Percentiles rank a stretch among this genome's conserved stretches.
Conservation (phyloP, 306 rosid species). For the Geum urbanum region DNA sequence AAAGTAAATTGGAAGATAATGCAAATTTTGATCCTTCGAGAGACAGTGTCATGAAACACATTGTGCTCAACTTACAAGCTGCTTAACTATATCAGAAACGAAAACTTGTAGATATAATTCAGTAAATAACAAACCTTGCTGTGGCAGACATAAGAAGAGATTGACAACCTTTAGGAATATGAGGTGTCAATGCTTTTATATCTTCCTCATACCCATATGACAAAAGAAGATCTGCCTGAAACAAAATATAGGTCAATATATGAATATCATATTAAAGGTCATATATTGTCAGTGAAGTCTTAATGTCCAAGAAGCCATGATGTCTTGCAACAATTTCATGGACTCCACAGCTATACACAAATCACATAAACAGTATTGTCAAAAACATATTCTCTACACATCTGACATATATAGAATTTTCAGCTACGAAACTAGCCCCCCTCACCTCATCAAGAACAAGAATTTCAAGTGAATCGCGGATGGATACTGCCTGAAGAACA, state of each 20-base stretch:
- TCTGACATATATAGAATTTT: background rate
- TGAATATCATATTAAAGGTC: background rate
- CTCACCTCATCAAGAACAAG: conserved; percentile 96
- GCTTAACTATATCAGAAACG: background rate
- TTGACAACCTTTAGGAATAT: conserved; percentile 81
- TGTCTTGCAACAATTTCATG: background rate
- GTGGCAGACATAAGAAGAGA: conserved; percentile 98
- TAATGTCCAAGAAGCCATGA: background rate
- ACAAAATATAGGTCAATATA: conserved; percentile 24
- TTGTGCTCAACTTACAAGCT: conserved; percentile 20
- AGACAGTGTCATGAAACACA: conserved; percentile 9
- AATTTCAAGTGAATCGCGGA: conserved; percentile 63
- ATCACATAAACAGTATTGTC: background rate
- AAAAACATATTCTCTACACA: background rate
- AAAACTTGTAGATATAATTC: background rate
- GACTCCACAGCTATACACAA: background rate
- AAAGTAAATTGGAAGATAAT: background rate
- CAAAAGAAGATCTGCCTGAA: conserved; percentile 93
- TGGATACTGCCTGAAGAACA: conserved; percentile 51
- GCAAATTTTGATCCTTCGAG: background rate
- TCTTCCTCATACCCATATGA: conserved; percentile 91
- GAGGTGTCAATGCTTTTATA: conserved; percentile 71
- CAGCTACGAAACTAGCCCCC: background rate
- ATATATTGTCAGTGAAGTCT: background rate
- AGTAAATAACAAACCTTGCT: conserved; percentile 57